Conservation (phyloP, 352 stramenopile genomes). For the Globisporangium paroecandrum region DNA sequence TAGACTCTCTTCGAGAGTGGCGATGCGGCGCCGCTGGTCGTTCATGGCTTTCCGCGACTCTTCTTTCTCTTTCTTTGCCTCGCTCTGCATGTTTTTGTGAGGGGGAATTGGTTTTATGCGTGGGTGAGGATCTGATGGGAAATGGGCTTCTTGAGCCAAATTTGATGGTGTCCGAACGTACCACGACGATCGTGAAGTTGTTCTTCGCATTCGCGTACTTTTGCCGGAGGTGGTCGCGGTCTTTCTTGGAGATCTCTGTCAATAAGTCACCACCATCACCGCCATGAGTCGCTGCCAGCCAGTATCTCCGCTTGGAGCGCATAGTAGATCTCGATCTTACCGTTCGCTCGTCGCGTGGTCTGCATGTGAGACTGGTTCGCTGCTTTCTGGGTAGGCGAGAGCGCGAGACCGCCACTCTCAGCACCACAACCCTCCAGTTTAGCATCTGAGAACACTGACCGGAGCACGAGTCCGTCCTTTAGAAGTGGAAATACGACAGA, state of each 20-base stretch:
- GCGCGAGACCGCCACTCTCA: not conserved
- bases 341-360: conserved; percentile 16
- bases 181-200: conserved; percentile 68
- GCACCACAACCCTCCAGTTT: conserved; percentile 5
- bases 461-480: conserved; percentile 69
- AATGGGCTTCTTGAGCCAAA: not conserved
- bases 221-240: conserved; percentile 63
- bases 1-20: conserved; percentile 42
- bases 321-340: not conserved
- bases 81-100: conserved; percentile 29
- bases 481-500: not conserved
- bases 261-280: not conserved
- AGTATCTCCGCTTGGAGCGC: too few species aligned
- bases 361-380: conserved; percentile 17
- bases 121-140: not conserved
- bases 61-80: conserved; percentile 75
- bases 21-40: conserved; percentile 51
- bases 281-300: not conserved
- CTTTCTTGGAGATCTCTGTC: conserved; percentile 47
- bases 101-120: not conserved
- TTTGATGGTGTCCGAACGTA: conserved; percentile 16
- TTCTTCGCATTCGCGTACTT: conserved; percentile 83
- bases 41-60: conserved; percentile 46
- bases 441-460: conserved; percentile 50
- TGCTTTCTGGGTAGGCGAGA: conserved; percentile 14